Conservation (phyloP, 306 rosid species). For the Cucumis sativus region Cucumber_9930_V3 NC_026659.2:3906001-3906500, state of each 20-base stretch:
- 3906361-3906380: slow-evolving; percentile 74
- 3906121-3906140: slow-evolving; percentile 90
- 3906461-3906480: slow-evolving; percentile 94
- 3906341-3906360: slow-evolving; percentile 91
- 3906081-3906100: slow-evolving; percentile 67
- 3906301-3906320: slow-evolving; percentile 80
- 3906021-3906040: slow-evolving; percentile 74
- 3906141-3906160: slow-evolving; percentile 94
- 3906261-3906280: not conserved
- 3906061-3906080: slow-evolving; percentile 32
- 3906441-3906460: slow-evolving; percentile 70
- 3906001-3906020: slow-evolving; percentile 54
- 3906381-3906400: slow-evolving; percentile 56
- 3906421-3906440: slow-evolving; percentile 76
- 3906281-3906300: slow-evolving; percentile 86
- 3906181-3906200: slow-evolving; percentile 96
- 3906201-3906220: slow-evolving; percentile 1
- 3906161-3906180: slow-evolving; percentile 91
- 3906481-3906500: slow-evolving; percentile 96
- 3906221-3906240: not conserved
- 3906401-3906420: slow-evolving; percentile 84
- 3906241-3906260: not conserved
- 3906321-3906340: slow-evolving; percentile 95
- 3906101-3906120: slow-evolving; percentile 89
- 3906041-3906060: slow-evolving; percentile 85